Evolutionary conservation across 495 filamentous ascomycete genomes (phyloP).

Genomic region (Aspergillus campestris): DNA sequence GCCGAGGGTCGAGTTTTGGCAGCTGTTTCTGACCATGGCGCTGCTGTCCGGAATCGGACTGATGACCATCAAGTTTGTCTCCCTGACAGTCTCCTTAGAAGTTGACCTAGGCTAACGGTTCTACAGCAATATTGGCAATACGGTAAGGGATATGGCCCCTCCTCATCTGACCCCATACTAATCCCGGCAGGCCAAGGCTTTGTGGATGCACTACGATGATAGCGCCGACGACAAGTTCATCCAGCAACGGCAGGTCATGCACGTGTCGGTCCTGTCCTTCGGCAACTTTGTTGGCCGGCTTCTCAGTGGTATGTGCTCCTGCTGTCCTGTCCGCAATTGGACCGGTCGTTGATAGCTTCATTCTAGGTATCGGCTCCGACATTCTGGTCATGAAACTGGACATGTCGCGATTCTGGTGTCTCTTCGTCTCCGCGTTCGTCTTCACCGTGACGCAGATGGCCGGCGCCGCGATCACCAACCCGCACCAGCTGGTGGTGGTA

Average conservation of each 20-base stretch:
- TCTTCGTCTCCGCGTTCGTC: constrained; percentile 65
- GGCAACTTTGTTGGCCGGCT: constrained; percentile 78
- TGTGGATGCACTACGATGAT: constrained; percentile 80
- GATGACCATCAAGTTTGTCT: constrained; percentile 95
- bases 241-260: constrained; percentile 74
- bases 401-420: constrained; percentile 82
- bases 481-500: constrained; percentile 65
- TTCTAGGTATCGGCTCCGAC: constrained; percentile 76
- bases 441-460: constrained; percentile 77
- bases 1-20: constrained; percentile 76
- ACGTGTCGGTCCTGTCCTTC: constrained; percentile 87
- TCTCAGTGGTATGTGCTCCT: constrained; percentile 48
- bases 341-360: background rate
- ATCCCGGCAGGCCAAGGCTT: constrained; percentile 44
- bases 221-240: constrained; percentile 66
- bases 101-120: constrained; percentile 24
- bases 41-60: constrained; percentile 85
- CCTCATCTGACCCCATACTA: constrained; percentile 1
- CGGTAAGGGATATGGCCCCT: constrained; percentile 39
- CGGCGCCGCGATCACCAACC: constrained; percentile 72
- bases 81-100: background rate
- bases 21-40: constrained; percentile 76
- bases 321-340: background rate
- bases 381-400: constrained; percentile 70
- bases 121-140: constrained; percentile 86